These are phyloP conservation scores for Plantago lanceolata DNA, from an alignment of 305 asterid genomes.

Conservation along the genomic window DNA sequence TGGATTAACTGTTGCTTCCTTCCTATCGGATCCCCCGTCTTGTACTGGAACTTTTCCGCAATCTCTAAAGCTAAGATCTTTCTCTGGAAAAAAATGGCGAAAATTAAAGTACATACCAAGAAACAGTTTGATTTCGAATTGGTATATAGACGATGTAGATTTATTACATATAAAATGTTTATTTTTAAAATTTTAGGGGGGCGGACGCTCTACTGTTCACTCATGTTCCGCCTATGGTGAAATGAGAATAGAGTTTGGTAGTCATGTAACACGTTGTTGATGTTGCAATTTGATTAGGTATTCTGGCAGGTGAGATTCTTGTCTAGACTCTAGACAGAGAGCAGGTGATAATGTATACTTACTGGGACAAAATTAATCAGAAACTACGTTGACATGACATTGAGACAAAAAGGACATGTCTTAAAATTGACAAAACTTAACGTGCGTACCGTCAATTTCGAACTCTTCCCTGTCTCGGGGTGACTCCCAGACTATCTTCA, in stretches of 20 bases:
- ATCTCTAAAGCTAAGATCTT: conserved; percentile 70
- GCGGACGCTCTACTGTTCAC: too few species aligned
- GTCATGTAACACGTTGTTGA: neutral
- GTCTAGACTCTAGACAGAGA: too few species aligned
- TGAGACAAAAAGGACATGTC: conserved; percentile 14
- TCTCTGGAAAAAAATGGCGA: conserved; percentile 28
- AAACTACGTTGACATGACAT: conserved; percentile 17
- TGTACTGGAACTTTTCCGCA: conserved; percentile 32
- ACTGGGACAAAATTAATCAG: conserved; percentile 12
- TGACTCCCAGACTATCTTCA: conserved; percentile 45
- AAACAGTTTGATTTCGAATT: too few species aligned
- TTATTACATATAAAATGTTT: too few species aligned
- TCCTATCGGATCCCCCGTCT: conserved; percentile 27
- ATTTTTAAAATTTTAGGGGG: too few species aligned
- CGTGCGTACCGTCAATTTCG: conserved; percentile 53
- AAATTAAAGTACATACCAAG: neutral
- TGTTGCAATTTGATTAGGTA: too few species aligned
- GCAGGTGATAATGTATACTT: too few species aligned
- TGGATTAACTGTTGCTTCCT: conserved; percentile 26
- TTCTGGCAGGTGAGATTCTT: too few species aligned
- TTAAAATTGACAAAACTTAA: neutral
- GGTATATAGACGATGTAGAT: too few species aligned
- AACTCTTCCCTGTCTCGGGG: conserved; percentile 35
- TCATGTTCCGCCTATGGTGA: too few species aligned
- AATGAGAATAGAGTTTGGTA: too few species aligned